phyloP scores from a whole-genome alignment of 371 early-diverging fungal species.

The Mortierella sp. region DNA sequence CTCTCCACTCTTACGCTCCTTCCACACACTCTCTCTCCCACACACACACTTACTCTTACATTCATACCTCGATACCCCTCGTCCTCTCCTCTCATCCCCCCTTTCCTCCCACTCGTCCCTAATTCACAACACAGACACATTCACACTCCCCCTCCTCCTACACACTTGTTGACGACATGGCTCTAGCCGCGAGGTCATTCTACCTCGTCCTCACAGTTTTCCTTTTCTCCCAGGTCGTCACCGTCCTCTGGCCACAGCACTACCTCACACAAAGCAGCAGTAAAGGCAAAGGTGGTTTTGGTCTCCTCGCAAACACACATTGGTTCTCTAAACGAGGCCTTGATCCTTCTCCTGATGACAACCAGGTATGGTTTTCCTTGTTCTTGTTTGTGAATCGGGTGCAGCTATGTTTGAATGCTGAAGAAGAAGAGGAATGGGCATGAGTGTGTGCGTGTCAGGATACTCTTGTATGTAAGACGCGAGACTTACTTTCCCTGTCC shows the following conservation, averaged over 20 bases:
- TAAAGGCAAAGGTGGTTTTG: not conserved
- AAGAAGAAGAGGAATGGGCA: not conserved
- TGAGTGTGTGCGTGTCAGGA: too few species aligned
- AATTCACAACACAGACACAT: not conserved
- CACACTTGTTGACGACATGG: conserved; percentile 14
- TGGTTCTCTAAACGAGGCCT: conserved; percentile 38
- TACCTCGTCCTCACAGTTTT: conserved; percentile 49
- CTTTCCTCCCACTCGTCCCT: not conserved
- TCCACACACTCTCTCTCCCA: not conserved
- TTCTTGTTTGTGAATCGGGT: not conserved
- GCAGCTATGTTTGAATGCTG: not conserved
- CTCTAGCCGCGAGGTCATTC: conserved; percentile 38
- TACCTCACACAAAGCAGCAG: conserved; percentile 12
- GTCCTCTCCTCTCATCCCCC: not conserved
- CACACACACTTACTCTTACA: not conserved
- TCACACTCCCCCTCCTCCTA: not conserved
- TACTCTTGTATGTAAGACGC: too few species aligned
- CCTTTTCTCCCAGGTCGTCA: conserved; percentile 35
- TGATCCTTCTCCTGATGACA: conserved; percentile 12
- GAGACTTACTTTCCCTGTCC: not conserved
- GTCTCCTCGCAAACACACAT: not conserved
- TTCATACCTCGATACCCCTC: not conserved
- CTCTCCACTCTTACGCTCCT: not conserved
- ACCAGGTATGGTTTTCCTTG: conserved; percentile 24
- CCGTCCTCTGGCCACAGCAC: conserved; percentile 45